Evolutionary conservation across 176 grass and related monocot genomes (phyloP).

Genomic region (Triticum monococcum): DNA sequence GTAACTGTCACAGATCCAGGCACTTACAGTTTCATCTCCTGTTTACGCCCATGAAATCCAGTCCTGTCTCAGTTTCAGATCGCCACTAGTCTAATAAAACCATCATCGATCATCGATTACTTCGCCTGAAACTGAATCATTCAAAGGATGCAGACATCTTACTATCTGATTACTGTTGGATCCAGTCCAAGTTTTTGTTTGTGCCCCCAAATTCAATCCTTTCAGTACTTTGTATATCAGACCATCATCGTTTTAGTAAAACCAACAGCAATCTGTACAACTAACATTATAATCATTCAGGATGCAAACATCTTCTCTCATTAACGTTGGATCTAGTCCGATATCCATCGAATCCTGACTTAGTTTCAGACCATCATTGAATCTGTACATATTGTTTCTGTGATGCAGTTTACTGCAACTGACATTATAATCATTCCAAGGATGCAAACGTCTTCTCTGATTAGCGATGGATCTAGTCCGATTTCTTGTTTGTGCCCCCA

Average conservation of each 20-base stretch:
- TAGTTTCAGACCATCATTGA: neutral
- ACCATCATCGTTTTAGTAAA: neutral
- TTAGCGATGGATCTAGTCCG: neutral
- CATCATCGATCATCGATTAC: too few relatives aligned
- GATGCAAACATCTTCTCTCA: neutral
- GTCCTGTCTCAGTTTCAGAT: neutral
- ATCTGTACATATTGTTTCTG: neutral
- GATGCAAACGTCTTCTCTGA: neutral
- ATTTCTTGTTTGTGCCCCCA: neutral
- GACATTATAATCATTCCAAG: neutral
- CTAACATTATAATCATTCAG: neutral
- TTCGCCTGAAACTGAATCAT: too few relatives aligned
- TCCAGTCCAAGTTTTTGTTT: too few relatives aligned
- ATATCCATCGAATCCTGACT: neutral
- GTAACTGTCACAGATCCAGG: slow-evolving; percentile 32
- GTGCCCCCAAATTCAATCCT: neutral
- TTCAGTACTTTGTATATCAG: neutral
- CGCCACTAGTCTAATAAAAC: neutral
- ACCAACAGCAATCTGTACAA: neutral
- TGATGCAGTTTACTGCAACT: neutral
- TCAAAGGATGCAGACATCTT: neutral
- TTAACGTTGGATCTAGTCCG: neutral
- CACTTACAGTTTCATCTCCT: neutral
- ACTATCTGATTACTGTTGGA: too few relatives aligned
- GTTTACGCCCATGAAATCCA: neutral